phyloP scores from a whole-genome alignment of 2,329 filamentous ascomycete genomes.

The Aspergillus bombycis region DNA sequence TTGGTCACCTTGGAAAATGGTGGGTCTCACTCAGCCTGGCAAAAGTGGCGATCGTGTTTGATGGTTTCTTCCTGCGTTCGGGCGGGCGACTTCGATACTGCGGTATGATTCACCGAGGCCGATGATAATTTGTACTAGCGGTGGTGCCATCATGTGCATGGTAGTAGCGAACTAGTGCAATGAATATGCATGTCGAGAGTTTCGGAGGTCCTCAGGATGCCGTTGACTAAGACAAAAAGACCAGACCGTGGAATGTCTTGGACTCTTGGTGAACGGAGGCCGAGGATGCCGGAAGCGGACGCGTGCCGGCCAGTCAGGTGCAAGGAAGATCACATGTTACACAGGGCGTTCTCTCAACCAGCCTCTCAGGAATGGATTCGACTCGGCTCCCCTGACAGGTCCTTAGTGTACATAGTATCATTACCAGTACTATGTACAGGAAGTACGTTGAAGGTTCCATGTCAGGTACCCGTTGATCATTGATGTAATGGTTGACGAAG shows the following conservation, averaged over 20 bases:
- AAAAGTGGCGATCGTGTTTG: neutral
- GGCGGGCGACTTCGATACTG: no score
- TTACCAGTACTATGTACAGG: no score
- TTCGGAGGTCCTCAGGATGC: neutral
- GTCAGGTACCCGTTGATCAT: slow-evolving; percentile 1
- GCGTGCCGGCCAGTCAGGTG: neutral
- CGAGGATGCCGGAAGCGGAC: slow-evolving; percentile 1
- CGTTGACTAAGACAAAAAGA: neutral
- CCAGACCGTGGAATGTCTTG: no score
- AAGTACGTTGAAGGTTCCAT: neutral
- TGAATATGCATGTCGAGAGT: neutral
- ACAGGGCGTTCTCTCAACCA: neutral
- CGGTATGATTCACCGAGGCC: neutral
- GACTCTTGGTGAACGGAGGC: neutral
- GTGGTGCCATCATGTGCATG: no score
- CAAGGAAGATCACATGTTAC: neutral
- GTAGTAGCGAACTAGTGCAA: neutral
- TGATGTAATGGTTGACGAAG: neutral
- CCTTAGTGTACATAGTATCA: no score
- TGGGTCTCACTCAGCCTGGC: no score
- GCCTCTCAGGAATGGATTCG: neutral
- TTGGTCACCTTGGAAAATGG: no score
- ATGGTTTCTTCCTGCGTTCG: neutral
- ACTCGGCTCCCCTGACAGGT: neutral
- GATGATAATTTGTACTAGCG: neutral